Base-by-base conservation (phyloP, 75 land plant genomes). In the Azolla pinnata region DNA sequence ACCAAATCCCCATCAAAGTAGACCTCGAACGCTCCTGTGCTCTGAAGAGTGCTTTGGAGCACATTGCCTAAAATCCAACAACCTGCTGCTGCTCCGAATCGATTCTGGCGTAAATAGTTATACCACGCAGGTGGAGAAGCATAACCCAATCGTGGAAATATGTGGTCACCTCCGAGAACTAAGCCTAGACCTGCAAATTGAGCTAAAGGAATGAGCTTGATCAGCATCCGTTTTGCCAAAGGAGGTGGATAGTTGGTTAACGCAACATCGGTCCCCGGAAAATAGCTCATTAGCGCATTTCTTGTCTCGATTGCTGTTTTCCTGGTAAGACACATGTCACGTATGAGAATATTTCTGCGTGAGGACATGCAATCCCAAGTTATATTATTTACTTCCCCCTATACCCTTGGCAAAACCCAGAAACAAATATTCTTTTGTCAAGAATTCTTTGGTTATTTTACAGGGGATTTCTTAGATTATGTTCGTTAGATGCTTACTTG, bases 21-120 rank as follows among this genome's bases (percentile, higher is more conserved):
- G 2, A 87, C 87, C 71, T 87, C 91, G 63, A 83, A 87, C 25
- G 88, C 91, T 5, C 91, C 84, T 26, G 91, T 75, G 47, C 79
- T 78, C 44, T 83, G 84, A 17, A 87, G 72, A 58, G 62, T 72
- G 4, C 73, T 69, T 44, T 87, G 87, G 10, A 79, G 10, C 16
- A 81, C 54, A 50, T 87, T 87, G 35, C 91, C 91, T 23, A 87
- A 57, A 21, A 87, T 71, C 91, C 91, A 87, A 55, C 73, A 63
- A 29, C 64, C 64, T 44, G 88, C 75, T 31, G 81, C 79, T 9
- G 76, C 58, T 45, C 91, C 82, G 70, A 83, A 83, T 40, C 72
- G 75, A 69, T 87, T 87, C 27, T 76, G 77, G 42, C 81, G 81
- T 64, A 86, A 20, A 1, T 68, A 32, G 29, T 67, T 58, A 60